Evolutionary conservation across 768 basidiomycete species (phyloP), one percentile per base, ranked within the genome.

Genomic region (Lanmaoa rubissima): DNA sequence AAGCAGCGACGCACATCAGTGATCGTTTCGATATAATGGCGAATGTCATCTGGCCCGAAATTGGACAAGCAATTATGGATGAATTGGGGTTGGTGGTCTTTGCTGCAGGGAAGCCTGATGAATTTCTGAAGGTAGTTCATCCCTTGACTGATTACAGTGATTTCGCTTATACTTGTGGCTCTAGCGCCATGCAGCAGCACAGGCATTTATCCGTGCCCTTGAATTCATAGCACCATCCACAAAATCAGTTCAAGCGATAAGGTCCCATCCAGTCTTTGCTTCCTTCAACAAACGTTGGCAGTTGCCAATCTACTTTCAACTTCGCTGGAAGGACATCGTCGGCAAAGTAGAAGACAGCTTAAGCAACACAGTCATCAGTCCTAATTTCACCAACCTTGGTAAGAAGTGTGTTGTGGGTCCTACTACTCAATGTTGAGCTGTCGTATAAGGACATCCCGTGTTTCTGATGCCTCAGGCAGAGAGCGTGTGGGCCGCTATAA

Each of bases 281-380:
- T 72, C 85, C 1, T 97, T 98, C 67, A 84, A 89, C 66, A 80
- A 83, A 58, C 82, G 94, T 36, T 99, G 97, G 95, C 97, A 98
- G 68, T 80, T 99, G 3, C 91, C 93, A 1, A 90, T 98, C 10
- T 98, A 98, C 69, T 98, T 96, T 70, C 97, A 99, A 66, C 76
- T 99, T 58, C 82, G 96, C 43, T 96, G 95, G 93, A 97, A 97
- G 73, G 96, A 97, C 66, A 90, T 96, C 50, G 84, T 94, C 0
- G 74, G 80, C 1, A 79, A 77, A 48, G 74, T 97, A 16, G 97
- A 99, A 73, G 86, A 87, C 13, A 72, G 75, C 2, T 73, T 98
- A 14, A 67, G 72, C 17, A 65, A 66, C 19, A 71, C 75, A 24
- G 72, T 72, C 42, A 66, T 86, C 24, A 79, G 80, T 44, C 69